Base-by-base conservation (phyloP, 2,329 filamentous ascomycete genomes). In the Stagonosporopsis cucurbitacearum region DNA sequence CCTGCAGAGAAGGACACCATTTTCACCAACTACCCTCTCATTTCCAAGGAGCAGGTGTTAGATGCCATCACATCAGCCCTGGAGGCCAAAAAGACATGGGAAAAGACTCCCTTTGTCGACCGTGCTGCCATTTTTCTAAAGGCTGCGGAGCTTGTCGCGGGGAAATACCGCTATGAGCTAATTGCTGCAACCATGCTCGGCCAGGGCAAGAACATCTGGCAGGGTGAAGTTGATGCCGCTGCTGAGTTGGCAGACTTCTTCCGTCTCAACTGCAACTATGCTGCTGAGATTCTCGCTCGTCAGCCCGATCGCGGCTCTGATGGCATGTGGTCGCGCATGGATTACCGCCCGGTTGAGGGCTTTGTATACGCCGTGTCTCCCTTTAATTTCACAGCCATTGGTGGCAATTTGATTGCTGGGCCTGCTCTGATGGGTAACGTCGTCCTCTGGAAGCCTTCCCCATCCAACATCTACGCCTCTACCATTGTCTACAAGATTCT, bases 181-280 rank as follows among this genome's bases (percentile, higher is more conserved):
- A 96, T 97, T 88, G 93, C 94, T 8, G 87, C 92, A 41, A 96
- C 94, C 19, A 96, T 97, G 86, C 82, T 96, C 32, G 94, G 94
- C 54, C 94, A 98, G 79, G 94, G 94, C 68, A 97, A 97, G 85
- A 97, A 96, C 76, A 92, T 91, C 40, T 97, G 92, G 92, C 94
- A 98, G 79, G 94, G 93, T 19, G 94, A 98, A 82, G 96, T 97
- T 62, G 94, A 97, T 76, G 85, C 92, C 39, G 93, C 93, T 19
- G 94, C 94, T 19, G 94, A 98, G 82, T 79, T 96, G 67, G 88
- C 86, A 63, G 94, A 98, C 76, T 97, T 97, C 79, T 82, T 97
- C 54, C 78, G 81, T n/a, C 95, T 96, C 81, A 95, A 94, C 73
- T 92, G 96, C 45, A 86, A 92, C 74, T 97, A 94, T 73, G 94